A percentile compares a stretch with the other conserved stretches of the same genome.
These are phyloP conservation scores for Rhytidhysteron rufulum DNA, from an alignment of 2,329 filamentous ascomycete species.

Conservation along the genomic window DNA sequence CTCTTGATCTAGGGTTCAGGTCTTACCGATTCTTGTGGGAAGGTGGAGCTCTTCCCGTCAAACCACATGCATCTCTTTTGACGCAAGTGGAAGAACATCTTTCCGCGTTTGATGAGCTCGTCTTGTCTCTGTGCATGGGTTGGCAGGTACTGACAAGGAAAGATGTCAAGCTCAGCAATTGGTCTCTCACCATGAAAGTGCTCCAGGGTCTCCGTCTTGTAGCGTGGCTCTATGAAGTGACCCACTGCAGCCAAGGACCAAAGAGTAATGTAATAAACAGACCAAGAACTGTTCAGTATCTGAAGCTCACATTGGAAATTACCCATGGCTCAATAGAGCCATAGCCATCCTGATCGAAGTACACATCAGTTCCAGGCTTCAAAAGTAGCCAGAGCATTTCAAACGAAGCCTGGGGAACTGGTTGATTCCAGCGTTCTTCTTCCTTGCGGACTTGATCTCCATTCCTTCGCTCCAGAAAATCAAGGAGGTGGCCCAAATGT, in stretches of 20 bases:
- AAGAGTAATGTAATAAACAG: not conserved
- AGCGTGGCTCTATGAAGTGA: slow-evolving; percentile 6
- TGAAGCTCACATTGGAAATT: slow-evolving; percentile 4
- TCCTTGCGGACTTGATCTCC: slow-evolving; percentile 8
- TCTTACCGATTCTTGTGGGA: slow-evolving; percentile 7
- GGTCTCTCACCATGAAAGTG: slow-evolving; percentile 14
- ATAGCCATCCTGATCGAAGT: slow-evolving; percentile 4
- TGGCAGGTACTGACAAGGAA: slow-evolving; percentile 11
- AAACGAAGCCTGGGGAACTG: not conserved
- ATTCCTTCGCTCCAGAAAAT: slow-evolving; percentile 7
- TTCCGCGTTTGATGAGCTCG: slow-evolving; percentile 8
- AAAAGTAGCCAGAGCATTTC: slow-evolving; percentile 11
- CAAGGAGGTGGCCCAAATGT: slow-evolving; percentile 9
- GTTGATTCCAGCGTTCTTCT: slow-evolving; percentile 3
- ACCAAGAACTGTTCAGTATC: slow-evolving; percentile 3
- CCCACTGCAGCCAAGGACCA: slow-evolving; percentile 11
- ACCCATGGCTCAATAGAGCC: slow-evolving; percentile 7
- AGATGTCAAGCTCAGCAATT: slow-evolving; percentile 10
- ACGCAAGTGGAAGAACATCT: slow-evolving; percentile 6
- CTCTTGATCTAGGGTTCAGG: not conserved
- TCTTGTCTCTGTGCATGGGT: slow-evolving; percentile 5
- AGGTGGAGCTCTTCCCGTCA: slow-evolving; percentile 6
- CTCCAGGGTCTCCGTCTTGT: slow-evolving; percentile 3
- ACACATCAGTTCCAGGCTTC: slow-evolving; percentile 11
- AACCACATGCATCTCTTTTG: slow-evolving; percentile 9